Base-by-base conservation (phyloP, 352 stramenopile species). In the Phytophthora pisi region DNA sequence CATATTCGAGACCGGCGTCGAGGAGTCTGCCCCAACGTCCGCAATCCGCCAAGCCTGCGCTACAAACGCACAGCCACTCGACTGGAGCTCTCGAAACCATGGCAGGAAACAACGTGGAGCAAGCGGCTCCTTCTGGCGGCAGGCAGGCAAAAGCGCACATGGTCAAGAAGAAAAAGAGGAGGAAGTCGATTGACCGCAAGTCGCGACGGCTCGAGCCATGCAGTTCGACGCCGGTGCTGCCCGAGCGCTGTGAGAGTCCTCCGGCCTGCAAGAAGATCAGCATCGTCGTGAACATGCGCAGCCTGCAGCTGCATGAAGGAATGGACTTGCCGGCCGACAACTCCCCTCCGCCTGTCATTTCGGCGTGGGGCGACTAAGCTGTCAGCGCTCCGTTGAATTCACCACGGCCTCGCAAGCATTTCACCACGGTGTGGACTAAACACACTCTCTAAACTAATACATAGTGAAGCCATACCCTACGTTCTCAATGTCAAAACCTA, bases 221-320 rank as follows among this genome's bases (percentile, higher is more conserved):
- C 20, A 49, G 55, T 23, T 75, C 68, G 31, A 20, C 68, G 4
- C 64, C 68, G 8, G 46, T 51, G n/a, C 51, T 71, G 4, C 36
- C 26, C 13, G 62, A 56, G 13, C 16, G 47, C 66, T 62, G 11
- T 43, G 60, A 57, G 20, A 64, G 51, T 16, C 40, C 28, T 34
- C 47, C 49, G n/a, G 20, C 34, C 40, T 38, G 43, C 51, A 72
- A 70, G 58, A 75, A 64, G 68, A 76, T 72, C 54, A 79, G 64
- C 43, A 81, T 86, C 40, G 57, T 86, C 46, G 78, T 86, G 31
- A 72, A 82, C 58, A 78, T 86, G 73, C 72, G 61, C 13, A 70
- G 65, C 3, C 56, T 86, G 15, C 61, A 75, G 61, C 40, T 86
- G 2, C 30, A 7, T n/a, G 24, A 53, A 23, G 58, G 52, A 20